Conservation (phyloP, 805 yeast genomes). For the Saturnispora halmiae region DNA sequence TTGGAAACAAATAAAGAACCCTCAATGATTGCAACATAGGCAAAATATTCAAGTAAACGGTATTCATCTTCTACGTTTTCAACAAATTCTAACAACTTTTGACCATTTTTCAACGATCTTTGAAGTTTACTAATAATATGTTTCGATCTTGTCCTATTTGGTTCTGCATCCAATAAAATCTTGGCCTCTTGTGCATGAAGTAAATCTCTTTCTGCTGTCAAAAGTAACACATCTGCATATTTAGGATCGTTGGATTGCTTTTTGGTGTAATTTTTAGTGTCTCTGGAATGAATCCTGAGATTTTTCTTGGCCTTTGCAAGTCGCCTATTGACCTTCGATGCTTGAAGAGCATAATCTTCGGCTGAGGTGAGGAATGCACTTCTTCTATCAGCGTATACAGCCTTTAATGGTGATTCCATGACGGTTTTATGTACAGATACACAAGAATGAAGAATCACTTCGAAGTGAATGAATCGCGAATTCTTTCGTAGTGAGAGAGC, state of each 20-base stretch:
- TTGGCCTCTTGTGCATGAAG: constrained; percentile 59
- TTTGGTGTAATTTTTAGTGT: constrained; percentile 51
- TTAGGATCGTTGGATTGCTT: constrained; percentile 40
- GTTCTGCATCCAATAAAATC: constrained; percentile 43
- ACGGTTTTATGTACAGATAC: too few species aligned
- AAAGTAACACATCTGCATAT: constrained; percentile 51
- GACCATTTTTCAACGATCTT: constrained; percentile 42
- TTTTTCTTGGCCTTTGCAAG: constrained; percentile 58
- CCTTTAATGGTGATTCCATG: constrained; percentile 40
- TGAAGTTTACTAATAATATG: constrained; percentile 59
- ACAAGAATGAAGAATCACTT: too few species aligned
- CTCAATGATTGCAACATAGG: constrained; percentile 29
- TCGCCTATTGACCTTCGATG: constrained; percentile 51
- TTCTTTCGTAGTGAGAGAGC: constrained; percentile 65
- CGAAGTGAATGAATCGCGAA: constrained; percentile 56
- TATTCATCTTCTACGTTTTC: constrained; percentile 31
- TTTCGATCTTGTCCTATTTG: constrained; percentile 38
- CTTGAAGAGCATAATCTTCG: constrained; percentile 61
- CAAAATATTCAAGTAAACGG: constrained; percentile 27
- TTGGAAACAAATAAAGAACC: constrained; percentile 39
- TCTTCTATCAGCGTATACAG: constrained; percentile 48
- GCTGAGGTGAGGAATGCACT: constrained; percentile 56
- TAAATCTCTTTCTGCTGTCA: constrained; percentile 70
- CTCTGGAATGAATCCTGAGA: constrained; percentile 52
- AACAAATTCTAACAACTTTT: constrained; percentile 35